Percentiles rank a stretch among this genome's conserved stretches.
These are phyloP conservation scores for Microascus cirrosus DNA, from an alignment of 2,329 filamentous ascomycete genomes.

Conservation along the genomic window DNA sequence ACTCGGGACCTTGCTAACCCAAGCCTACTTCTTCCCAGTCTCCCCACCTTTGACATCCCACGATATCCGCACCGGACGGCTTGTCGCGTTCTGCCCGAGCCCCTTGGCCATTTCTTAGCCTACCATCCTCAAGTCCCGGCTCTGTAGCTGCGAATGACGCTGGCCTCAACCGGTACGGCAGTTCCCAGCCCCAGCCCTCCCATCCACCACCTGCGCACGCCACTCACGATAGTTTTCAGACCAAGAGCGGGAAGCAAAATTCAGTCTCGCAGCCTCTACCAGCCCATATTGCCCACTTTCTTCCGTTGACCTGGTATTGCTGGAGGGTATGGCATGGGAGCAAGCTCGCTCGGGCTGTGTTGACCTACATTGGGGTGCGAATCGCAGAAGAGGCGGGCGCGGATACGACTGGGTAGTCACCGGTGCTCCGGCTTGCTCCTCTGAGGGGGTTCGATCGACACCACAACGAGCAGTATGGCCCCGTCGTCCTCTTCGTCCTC, in stretches of 20 bases:
- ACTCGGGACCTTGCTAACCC: background rate
- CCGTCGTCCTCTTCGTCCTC: slow-evolving; percentile 33
- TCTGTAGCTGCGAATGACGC: slow-evolving; percentile 1
- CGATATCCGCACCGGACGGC: background rate
- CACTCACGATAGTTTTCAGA: background rate
- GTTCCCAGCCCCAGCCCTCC: background rate
- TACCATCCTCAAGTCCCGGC: background rate
- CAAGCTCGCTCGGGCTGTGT: background rate
- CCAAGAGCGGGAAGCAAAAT: background rate
- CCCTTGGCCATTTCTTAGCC: background rate
- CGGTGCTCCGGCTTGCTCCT: background rate
- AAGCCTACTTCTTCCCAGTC: background rate
- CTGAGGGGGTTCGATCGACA: background rate
- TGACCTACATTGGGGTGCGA: background rate
- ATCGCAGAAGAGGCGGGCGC: background rate
- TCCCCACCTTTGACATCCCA: background rate
- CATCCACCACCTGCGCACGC: background rate
- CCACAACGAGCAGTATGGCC: slow-evolving; percentile 16
- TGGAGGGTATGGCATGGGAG: background rate
- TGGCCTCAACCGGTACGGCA: background rate
- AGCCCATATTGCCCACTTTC: background rate
- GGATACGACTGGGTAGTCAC: background rate
- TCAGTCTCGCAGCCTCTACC: background rate
- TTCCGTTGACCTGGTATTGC: background rate
- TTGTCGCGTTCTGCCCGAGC: background rate